Base-by-base conservation (phyloP, 768 basidiomycete genomes). In the Sarcomyxa edulis region DNA sequence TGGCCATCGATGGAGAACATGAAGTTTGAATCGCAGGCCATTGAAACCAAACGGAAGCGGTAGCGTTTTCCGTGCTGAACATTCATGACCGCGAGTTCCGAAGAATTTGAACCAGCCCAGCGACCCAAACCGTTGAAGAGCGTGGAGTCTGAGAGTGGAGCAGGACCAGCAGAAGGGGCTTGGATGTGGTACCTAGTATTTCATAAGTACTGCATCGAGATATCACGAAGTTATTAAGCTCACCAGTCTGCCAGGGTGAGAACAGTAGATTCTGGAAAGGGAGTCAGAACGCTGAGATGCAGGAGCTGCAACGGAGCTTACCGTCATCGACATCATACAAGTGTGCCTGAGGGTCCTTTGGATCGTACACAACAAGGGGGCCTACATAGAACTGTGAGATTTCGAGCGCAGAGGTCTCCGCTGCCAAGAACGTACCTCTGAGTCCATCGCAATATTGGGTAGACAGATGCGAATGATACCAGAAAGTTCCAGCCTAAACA, bases 61-160 rank as follows among this genome's bases (percentile, higher is more conserved):
- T 78, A 78, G 16, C 74, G 58, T 34, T 55, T 51, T 12, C 64
- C 64, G 0, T 36, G 38, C 6, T 47, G 32, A 23, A 78, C 70
- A 26, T 64, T 61, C 36, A 69, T 55, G 7, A 70, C 55, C 2
- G 67, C 53, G 10, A 69, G 50, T 0, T 58, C 39, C 6, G 54
- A 40, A 4, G 27, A n/a, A 8, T 66, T 63, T 0, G 72, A 71
- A 2, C 55, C 59, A 5, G 42, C 20, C 33, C 54, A 65, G 1
- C 71, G 66, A 9, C 71, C 72, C 14, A 56, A 51, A 6, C 73
- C 72, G 36, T 74, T 74, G 40, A 74, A 71, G 20, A 74, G 51
- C 1, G 67, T 65, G 2, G 64, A 44, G 35, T 62, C 58, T 15
- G 55, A n/a, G n/a, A n/a, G 32, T 9, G 42, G 36, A 28, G 35